These are phyloP conservation scores for Fusarium anguioides DNA, from an alignment of 2,329 filamentous ascomycete species.

Conservation along the genomic window DNA sequence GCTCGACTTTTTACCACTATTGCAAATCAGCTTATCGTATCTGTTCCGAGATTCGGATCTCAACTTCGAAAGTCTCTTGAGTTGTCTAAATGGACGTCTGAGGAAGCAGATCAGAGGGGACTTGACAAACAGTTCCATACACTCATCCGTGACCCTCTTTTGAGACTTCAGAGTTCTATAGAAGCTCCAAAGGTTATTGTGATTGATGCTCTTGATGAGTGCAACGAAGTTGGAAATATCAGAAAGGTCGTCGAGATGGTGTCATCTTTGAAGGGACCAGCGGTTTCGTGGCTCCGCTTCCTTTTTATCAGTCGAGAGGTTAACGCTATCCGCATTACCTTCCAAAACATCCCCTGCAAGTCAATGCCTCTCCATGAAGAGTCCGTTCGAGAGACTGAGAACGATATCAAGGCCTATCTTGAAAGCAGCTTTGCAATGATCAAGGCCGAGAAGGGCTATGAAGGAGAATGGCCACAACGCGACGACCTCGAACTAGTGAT, in stretches of 20 bases:
- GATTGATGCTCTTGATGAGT: conserved; percentile 49
- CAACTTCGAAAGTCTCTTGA: background rate
- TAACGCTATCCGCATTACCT: background rate
- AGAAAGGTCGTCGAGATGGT: background rate
- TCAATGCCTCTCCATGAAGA: background rate
- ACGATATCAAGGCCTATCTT: background rate
- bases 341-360: background rate
- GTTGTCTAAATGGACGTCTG: background rate
- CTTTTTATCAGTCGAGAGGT: background rate
- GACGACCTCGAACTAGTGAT: background rate
- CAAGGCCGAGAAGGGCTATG: background rate
- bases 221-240: conserved; percentile 2
- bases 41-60: background rate
- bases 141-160: conserved; percentile 13
- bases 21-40: background rate
- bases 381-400: background rate
- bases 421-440: background rate
- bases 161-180: background rate
- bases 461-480: background rate
- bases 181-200: conserved; percentile 25
- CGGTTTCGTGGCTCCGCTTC: background rate
- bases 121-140: conserved; percentile 16
- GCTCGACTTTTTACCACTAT: background rate
- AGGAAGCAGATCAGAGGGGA: background rate
- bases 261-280: background rate